Percentiles rank a stretch among this genome's conserved stretches.
Evolutionary conservation across 2,329 filamentous ascomycete genomes (phyloP).

Genomic region (Talaromyces sp.): DNA sequence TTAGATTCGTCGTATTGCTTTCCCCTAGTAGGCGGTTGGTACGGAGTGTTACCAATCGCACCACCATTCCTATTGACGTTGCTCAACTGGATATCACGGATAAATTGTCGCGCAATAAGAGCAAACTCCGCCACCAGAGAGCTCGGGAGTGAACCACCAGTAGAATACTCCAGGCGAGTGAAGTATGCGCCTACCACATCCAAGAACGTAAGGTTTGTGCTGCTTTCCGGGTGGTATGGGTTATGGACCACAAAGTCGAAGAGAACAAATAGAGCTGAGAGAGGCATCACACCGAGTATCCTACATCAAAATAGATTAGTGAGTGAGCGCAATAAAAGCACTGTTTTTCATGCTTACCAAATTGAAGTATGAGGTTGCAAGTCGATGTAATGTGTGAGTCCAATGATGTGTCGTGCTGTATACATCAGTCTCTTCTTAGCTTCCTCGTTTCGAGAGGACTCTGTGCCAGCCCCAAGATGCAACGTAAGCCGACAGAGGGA

Average conservation of each 20-base stretch:
- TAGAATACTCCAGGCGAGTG: slow-evolving; percentile 41
- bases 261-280: slow-evolving; percentile 42
- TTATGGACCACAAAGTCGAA: slow-evolving; percentile 46
- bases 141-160: slow-evolving; percentile 37
- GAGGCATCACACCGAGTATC: slow-evolving; percentile 37
- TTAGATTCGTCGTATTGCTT: background rate
- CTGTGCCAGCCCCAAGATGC: slow-evolving; percentile 26
- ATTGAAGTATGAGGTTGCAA: slow-evolving; percentile 34
- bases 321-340: background rate
- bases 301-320: slow-evolving; percentile 12
- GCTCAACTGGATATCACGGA: slow-evolving; percentile 24
- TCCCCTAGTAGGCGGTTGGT: background rate
- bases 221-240: slow-evolving; percentile 36
- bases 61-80: background rate
- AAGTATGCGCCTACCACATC: slow-evolving; percentile 48
- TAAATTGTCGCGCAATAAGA: slow-evolving; percentile 45
- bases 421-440: slow-evolving; percentile 32
- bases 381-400: slow-evolving; percentile 38
- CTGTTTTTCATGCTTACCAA: slow-evolving; percentile 27
- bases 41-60: background rate
- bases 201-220: slow-evolving; percentile 40
- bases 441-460: slow-evolving; percentile 19
- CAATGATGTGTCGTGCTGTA: slow-evolving; percentile 33
- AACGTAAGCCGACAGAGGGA: slow-evolving; percentile 34
- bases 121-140: slow-evolving; percentile 43